phyloP scores from a whole-genome alignment of 148 eudicot genomes.

The Vaccinium macrocarpon region DNA sequence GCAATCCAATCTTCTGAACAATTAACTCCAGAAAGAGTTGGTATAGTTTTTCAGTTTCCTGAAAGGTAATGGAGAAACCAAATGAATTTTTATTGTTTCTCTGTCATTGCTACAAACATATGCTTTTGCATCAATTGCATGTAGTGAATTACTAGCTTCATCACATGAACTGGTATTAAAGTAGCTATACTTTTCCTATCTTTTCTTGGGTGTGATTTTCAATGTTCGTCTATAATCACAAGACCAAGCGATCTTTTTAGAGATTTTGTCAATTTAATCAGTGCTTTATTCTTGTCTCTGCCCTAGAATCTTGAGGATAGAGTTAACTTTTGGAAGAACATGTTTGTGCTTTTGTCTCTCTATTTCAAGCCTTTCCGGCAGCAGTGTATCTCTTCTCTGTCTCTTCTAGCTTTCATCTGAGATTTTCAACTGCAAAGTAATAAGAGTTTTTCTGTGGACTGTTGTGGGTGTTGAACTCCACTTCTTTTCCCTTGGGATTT shows the following conservation, averaged over 20 bases:
- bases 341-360: background rate
- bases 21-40: conserved; percentile 71
- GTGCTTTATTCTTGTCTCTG: background rate
- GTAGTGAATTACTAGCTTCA: background rate
- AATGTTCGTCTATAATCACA: background rate
- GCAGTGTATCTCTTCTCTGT: background rate
- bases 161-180: conserved; percentile 7
- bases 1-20: conserved; percentile 48
- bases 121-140: background rate
- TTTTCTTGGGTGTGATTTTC: background rate
- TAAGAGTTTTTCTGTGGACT: background rate
- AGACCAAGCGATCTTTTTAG: background rate
- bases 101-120: background rate
- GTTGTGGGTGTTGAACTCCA: background rate
- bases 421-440: background rate
- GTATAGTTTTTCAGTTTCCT: conserved; percentile 95
- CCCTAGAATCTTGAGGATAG: background rate
- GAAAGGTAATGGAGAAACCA: conserved; percentile 57
- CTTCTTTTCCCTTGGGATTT: background rate
- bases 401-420: background rate
- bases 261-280: background rate
- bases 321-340: background rate
- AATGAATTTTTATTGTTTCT: background rate
- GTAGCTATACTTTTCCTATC: background rate
- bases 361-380: conserved; percentile 8